Base-by-base conservation (phyloP, 441 rosid genomes). In the Viola pubescens region DNA sequence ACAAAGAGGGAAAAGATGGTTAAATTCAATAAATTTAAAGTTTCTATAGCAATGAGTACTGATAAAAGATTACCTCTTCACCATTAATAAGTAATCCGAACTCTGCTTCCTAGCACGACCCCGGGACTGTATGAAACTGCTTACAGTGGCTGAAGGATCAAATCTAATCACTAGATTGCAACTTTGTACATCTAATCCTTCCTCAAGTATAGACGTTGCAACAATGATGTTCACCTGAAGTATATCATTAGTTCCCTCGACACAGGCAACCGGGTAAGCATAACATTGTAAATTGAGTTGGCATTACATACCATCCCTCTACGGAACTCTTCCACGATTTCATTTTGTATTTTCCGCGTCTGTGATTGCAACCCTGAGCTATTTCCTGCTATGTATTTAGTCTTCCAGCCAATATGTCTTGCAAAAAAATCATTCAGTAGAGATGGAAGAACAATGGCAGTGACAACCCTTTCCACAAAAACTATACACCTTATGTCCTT, bases 61-160 rank as follows among this genome's bases (percentile, higher is more conserved):
- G 59, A 45, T 37, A 7, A 51, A 52, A 9, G 19, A 59, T 63
- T 65, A 86, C 97, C 75, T 80, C 58, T 79, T 61, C 71, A 91
- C 77, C 92, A 94, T 78, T 77, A 94, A 73, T 62, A 91, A 19
- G 66, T 83, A 94, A 43, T 91, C 95, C 1, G 98, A 91, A 71
- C 87, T 78, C 60, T 67, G 77, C 97, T 80, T 85, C 79, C 97
- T 80, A 37, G 99, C 99, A 69, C 95, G 95, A 59, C 99, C 99
- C 46, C 94, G 81, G 38, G 97, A 88, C 79, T 91, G 95, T 66
- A 94, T 94, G 74, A 85, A 94, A 74, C 98, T 94, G 74, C 88
- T 79, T 62, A 88, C 78, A 8, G 85, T 88, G 60, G 81, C 42
- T 9, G 87, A 72, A 12, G 95, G 98, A 64, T 91, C 97, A 61